A percentile compares a stretch with the other conserved stretches of the same genome.
Evolutionary conservation across 2,329 filamentous ascomycete genomes (phyloP).

Genomic region (Ophiocordyceps camponoti-leonardi): DNA sequence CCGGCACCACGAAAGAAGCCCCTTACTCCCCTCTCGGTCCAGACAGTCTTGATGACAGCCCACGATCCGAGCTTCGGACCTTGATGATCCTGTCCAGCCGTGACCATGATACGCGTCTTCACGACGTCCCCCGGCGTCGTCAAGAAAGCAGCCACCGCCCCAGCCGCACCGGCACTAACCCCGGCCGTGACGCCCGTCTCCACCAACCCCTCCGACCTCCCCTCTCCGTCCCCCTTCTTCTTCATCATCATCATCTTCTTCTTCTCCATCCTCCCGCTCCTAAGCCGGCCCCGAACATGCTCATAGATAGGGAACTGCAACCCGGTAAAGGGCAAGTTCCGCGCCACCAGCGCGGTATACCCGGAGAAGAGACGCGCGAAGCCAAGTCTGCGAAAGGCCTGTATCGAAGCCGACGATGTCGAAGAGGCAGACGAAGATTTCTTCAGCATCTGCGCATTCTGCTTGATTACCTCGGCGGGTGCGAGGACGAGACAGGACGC

Average conservation of each 20-base stretch:
- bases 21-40: conserved; percentile 46
- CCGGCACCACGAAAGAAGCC: conserved; percentile 65
- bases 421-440: conserved; percentile 1
- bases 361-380: conserved; percentile 44
- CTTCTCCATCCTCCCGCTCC: no score
- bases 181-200: conserved; percentile 60
- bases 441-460: conserved; percentile 73
- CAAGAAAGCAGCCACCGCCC: conserved; percentile 57
- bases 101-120: conserved; percentile 79
- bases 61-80: conserved; percentile 22
- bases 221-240: conserved; percentile 13
- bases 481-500: conserved; percentile 77
- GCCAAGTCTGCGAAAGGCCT: conserved; percentile 26
- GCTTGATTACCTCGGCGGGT: conserved; percentile 80
- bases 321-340: conserved; percentile 77
- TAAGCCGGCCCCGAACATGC: conserved; percentile 39
- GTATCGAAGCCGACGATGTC: conserved; percentile 30
- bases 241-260: no score
- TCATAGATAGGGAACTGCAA: conserved; percentile 84
- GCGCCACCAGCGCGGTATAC: conserved; percentile 63
- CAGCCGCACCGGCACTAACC: conserved; percentile 54
- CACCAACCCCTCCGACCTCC: conserved; percentile 21
- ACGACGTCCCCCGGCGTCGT: conserved; percentile 83
- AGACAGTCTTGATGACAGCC: conserved; percentile 46
- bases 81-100: conserved; percentile 23